These are phyloP conservation scores for Prunus mume DNA, from an alignment of 306 rosid genomes.

Conservation along the genomic window DNA sequence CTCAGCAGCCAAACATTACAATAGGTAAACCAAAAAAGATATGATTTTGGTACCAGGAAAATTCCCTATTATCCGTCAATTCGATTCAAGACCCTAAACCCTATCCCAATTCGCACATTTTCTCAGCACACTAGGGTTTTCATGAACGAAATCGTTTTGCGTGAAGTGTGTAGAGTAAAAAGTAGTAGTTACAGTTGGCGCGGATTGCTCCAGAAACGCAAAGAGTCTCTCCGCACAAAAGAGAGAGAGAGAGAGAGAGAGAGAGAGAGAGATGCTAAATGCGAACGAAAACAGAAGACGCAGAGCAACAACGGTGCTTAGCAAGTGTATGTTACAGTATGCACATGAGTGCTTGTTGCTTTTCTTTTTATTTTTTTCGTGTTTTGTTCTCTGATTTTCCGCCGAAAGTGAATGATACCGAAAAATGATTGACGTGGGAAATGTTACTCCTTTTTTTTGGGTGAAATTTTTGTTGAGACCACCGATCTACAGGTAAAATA, in stretches of 20 bases:
- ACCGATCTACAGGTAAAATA: no score
- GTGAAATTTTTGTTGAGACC: no score
- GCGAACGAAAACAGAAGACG: background rate
- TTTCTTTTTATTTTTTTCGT: background rate
- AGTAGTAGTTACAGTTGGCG: background rate
- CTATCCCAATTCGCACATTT: constrained; percentile 1
- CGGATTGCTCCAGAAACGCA: constrained; percentile 10
- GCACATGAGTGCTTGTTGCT: no score
- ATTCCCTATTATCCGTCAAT: background rate
- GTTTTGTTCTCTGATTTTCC: background rate
- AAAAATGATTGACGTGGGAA: no score
- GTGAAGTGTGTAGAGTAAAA: background rate
- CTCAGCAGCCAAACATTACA: constrained; percentile 11
- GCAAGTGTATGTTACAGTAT: background rate
- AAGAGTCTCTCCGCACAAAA: background rate
- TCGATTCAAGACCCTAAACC: constrained; percentile 22
- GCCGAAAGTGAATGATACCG: background rate
- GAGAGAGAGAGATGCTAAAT: background rate
- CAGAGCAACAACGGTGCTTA: background rate
- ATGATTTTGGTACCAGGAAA: constrained; percentile 5
- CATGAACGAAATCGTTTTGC: background rate
- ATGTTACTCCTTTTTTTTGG: no score
- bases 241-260: background rate
- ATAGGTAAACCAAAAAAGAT: background rate
- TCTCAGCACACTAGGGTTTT: constrained; percentile 4